Evolutionary conservation across 352 stramenopile species (phyloP), one percentile per base, ranked within the genome.

Genomic region (Thalassiosira sp.): DNA sequence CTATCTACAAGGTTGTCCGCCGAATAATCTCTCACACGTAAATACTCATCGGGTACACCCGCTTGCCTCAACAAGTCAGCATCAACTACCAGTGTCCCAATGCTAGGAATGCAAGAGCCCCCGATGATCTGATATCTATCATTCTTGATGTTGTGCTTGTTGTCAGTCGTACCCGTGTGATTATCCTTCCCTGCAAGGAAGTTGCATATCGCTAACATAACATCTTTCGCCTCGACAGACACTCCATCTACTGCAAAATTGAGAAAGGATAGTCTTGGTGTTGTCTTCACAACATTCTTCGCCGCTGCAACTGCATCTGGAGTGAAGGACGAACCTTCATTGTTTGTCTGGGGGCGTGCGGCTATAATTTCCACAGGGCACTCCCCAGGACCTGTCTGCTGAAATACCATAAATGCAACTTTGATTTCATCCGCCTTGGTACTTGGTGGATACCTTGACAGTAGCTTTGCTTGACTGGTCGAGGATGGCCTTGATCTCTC

Each of bases 91-190:
- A 11, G 27, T 11, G 31, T 27, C 24, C 58, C 35, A 37, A 57
- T 43, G 16, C 16, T 46, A 57, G 24, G n/a, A 56, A 56, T 7
- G 18, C 42, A 5, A 51, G 37, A 56, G 7, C 58, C 58, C 33
- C 58, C 58, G 56, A 54, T 54, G 8, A 33, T n/a, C 33, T 56
- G 15, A 56, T 56, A 56, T 27, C 27, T 27, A 67, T 53, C 35
- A 37, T 67, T 67, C 25, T 56, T 67, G 18, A 56, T 43, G 20
- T 67, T 67, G 42, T 67, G 58, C 22, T 67, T 56, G 37, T 56
- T 56, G 40, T 67, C 58, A 15, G 37, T 15, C 3, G 58, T 16
- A 56, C 35, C 22, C 8, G 56, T 15, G 46, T 56, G n/a, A 18
- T 67, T 27, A 13, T 57, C 3, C 16, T 25, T 16, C 15, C 37